These are phyloP conservation scores for Coemansia umbellata DNA, from an alignment of 192 early-diverging fungal genomes.

Conservation along the genomic window DNA sequence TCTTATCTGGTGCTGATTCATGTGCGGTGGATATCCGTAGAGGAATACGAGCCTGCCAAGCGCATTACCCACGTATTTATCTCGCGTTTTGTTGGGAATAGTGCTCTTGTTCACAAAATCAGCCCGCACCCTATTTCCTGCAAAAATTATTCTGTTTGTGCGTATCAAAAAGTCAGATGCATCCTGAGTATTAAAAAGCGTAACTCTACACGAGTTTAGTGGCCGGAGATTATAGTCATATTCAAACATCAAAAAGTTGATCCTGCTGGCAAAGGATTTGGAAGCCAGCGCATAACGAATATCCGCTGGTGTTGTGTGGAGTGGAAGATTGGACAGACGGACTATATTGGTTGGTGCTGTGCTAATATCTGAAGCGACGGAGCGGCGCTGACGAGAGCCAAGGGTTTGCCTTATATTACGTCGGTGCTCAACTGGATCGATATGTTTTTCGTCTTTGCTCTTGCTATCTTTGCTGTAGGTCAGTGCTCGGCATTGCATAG, in stretches of 20 bases:
- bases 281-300: constrained; percentile 8
- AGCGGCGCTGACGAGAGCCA: neutral
- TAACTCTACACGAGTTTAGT: constrained; percentile 26
- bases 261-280: neutral
- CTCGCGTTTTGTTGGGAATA: constrained; percentile 17
- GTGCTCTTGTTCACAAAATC: constrained; percentile 17
- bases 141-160: constrained; percentile 13
- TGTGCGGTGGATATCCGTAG: constrained; percentile 36
- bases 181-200: constrained; percentile 15
- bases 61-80: constrained; percentile 22
- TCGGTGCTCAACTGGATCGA: constrained; percentile 3
- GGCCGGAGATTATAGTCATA: constrained; percentile 25
- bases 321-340: constrained; percentile 33
- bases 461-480: neutral
- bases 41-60: constrained; percentile 32
- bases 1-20: constrained; percentile 26
- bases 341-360: constrained; percentile 19
- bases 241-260: constrained; percentile 30
- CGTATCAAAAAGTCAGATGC: constrained; percentile 18
- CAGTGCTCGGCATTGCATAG: too few relatives aligned
- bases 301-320: constrained; percentile 18
- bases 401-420: constrained; percentile 1
- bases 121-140: constrained; percentile 8
- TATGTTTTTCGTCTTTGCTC: neutral
- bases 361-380: constrained; percentile 16